A percentile compares a stretch with the other conserved stretches of the same genome.
phyloP scores from a whole-genome alignment of 2,329 filamentous ascomycete genomes.

The Cadophora sp. region DNA sequence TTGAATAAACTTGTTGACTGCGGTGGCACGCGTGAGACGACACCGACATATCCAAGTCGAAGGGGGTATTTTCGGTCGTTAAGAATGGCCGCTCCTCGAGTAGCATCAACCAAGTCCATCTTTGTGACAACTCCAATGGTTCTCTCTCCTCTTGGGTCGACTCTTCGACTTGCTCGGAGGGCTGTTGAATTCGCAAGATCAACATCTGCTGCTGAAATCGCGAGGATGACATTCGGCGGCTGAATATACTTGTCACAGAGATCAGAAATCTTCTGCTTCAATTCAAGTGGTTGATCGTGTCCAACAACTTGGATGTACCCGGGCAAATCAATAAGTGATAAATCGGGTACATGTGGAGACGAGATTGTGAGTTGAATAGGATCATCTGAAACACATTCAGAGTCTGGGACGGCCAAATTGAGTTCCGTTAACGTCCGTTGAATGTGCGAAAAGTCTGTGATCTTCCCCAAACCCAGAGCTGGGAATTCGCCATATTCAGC shows the following conservation, averaged over 20 bases:
- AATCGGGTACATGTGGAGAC: conserved; percentile 92
- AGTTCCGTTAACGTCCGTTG: conserved; percentile 94
- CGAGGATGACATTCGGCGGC: conserved; percentile 92
- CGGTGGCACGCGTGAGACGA: conserved; percentile 81
- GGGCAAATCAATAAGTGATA: conserved; percentile 94
- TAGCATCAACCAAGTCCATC: conserved; percentile 94
- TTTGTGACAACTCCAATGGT: conserved; percentile 99
- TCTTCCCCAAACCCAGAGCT: conserved; percentile 84
- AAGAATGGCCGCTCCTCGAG: conserved; percentile 78
- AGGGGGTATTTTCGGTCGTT: conserved; percentile 92
- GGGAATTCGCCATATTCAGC: conserved; percentile 97
- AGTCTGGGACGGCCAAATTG: conserved; percentile 89
- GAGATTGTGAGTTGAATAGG: conserved; percentile 96
- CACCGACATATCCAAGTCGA: conserved; percentile 93
- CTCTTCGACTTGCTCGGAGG: conserved; percentile 84
- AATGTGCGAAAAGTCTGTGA: conserved; percentile 90
- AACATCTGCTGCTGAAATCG: conserved; percentile 96
- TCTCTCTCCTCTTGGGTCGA: conserved; percentile 91
- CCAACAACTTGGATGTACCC: conserved; percentile 97
- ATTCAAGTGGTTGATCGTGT: conserved; percentile 84
- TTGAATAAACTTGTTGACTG: conserved; percentile 76
- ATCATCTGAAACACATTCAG: conserved; percentile 93
- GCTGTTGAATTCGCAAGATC: conserved; percentile 97
- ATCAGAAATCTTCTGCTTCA: conserved; percentile 95
- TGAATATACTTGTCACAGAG: conserved; percentile 99